These are phyloP conservation scores for Fonsecaea multimorphosa DNA, from an alignment of 2,329 filamentous ascomycete species.

Conservation along the genomic window DNA sequence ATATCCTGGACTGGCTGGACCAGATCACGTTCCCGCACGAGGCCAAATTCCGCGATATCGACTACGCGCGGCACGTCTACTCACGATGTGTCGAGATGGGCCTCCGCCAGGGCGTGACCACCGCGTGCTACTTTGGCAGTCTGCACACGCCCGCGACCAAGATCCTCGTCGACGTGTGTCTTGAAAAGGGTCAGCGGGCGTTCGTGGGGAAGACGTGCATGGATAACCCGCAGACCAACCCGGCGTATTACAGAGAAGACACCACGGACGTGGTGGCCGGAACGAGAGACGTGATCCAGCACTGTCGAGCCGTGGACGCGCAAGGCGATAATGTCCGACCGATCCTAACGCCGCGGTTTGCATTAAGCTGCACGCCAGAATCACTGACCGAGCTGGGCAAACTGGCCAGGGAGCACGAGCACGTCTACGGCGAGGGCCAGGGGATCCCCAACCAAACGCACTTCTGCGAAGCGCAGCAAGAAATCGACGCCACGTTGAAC, in stretches of 20 bases:
- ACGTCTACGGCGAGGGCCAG: conserved; percentile 26
- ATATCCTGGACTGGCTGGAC: conserved; percentile 65
- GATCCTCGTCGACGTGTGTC: conserved; percentile 62
- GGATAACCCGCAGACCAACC: conserved; percentile 54
- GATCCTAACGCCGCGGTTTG: conserved; percentile 63
- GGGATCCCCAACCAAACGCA: conserved; percentile 64
- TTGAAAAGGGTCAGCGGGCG: conserved; percentile 62
- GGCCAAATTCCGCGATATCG: conserved; percentile 62
- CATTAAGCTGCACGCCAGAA: conserved; percentile 61
- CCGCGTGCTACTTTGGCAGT: conserved; percentile 66
- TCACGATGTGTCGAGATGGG: conserved; percentile 61
- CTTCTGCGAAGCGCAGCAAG: conserved; percentile 66
- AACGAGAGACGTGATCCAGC: conserved; percentile 43
- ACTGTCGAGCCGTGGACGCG: conserved; percentile 55
- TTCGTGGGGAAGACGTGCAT: conserved; percentile 69
- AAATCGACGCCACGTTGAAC: conserved; percentile 58
- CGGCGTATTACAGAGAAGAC: conserved; percentile 43
- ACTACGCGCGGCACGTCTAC: conserved; percentile 62
- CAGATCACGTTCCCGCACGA: conserved; percentile 70
- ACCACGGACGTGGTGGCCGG: conserved; percentile 34
- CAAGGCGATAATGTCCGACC: conserved; percentile 51
- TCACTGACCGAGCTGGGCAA: conserved; percentile 61
- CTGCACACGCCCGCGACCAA: conserved; percentile 63
- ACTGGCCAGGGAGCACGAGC: conserved; percentile 54
- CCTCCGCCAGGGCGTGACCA: conserved; percentile 67